Conservation (phyloP, 2,329 filamentous ascomycete species). For the Massarina eburnea region DNA sequence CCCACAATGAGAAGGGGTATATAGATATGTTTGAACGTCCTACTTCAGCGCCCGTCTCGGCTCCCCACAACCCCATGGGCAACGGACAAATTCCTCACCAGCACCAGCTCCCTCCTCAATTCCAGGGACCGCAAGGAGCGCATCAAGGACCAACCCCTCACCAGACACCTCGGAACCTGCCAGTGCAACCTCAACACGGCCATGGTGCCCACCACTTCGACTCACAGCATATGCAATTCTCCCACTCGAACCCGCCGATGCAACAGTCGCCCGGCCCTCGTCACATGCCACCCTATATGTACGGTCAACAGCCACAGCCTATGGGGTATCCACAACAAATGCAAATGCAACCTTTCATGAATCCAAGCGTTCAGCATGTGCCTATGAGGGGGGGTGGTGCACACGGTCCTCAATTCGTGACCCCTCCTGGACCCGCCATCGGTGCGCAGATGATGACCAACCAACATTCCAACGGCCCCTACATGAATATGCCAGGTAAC, state of each 20-base stretch:
- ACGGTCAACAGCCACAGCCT: constrained; percentile 71
- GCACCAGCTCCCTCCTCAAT: constrained; percentile 79
- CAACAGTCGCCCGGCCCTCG: constrained; percentile 83
- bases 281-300: constrained; percentile 70
- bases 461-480: constrained; percentile 66
- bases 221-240: constrained; percentile 84
- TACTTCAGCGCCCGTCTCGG: constrained; percentile 60
- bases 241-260: constrained; percentile 74
- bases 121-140: constrained; percentile 71
- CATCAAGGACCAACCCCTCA: constrained; percentile 71
- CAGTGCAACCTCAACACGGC: constrained; percentile 71
- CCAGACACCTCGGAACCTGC: constrained; percentile 76
- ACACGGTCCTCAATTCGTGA: constrained; percentile 72
- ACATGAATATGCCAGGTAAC: constrained; percentile 67
- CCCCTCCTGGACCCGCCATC: constrained; percentile 71
- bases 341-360: constrained; percentile 71
- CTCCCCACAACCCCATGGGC: constrained; percentile 60
- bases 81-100: constrained; percentile 77
- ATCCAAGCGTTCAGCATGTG: constrained; percentile 69
- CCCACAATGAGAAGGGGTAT: constrained; percentile 76
- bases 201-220: constrained; percentile 72
- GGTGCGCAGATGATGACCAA: constrained; percentile 78
- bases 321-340: constrained; percentile 58
- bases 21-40: constrained; percentile 76
- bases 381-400: constrained; percentile 64